phyloP scores from a whole-genome alignment of 371 early-diverging fungal genomes.

The Chytridium lagenaria region DNA sequence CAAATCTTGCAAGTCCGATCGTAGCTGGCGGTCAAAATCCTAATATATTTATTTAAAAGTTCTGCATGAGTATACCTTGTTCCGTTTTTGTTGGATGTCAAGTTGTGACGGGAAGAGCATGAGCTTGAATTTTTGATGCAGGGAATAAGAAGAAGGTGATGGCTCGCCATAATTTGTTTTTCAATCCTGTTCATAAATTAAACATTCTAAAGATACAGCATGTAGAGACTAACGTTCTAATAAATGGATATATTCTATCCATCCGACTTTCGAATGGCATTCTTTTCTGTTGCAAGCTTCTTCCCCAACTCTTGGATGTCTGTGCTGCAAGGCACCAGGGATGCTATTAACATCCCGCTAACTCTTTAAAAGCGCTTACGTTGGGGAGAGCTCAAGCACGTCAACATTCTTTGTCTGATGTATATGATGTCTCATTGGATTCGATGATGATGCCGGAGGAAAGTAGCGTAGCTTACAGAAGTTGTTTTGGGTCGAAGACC shows the following conservation, averaged over 20 bases:
- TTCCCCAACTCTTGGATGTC: not conserved
- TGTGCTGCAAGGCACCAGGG: not conserved
- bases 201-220: too few relatives aligned
- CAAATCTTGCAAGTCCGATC: constrained; percentile 53
- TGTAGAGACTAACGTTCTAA: not conserved
- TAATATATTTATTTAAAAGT: not conserved
- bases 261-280: not conserved
- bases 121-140: constrained; percentile 38
- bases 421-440: constrained; percentile 19
- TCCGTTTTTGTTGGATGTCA: constrained; percentile 50
- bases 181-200: not conserved
- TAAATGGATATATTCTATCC: not conserved
- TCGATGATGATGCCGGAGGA: constrained; percentile 40
- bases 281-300: not conserved
- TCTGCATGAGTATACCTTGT: not conserved
- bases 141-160: constrained; percentile 17
- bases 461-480: not conserved
- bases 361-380: not conserved
- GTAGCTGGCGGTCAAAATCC: constrained; percentile 50
- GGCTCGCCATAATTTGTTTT: not conserved
- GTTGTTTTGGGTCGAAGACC: not conserved
- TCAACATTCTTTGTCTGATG: constrained; percentile 33
- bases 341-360: not conserved
- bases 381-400: constrained; percentile 25
- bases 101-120: constrained; percentile 55